A percentile compares a stretch with the other conserved stretches of the same genome.
phyloP scores from a whole-genome alignment of 1,284 basidiomycete species.

The Rhodotorula sp. region DNA sequence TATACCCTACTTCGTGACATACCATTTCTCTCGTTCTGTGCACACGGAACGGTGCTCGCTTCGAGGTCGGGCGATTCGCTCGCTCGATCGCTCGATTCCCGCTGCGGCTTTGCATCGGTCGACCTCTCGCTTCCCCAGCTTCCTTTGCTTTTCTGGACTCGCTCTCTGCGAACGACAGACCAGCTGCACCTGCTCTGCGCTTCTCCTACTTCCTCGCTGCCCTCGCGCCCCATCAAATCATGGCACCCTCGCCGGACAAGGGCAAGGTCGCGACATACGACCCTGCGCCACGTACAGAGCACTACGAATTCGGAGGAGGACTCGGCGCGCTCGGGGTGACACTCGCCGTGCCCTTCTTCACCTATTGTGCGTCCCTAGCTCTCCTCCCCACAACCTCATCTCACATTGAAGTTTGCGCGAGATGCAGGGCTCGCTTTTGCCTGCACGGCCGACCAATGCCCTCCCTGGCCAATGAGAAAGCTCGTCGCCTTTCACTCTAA shows the following conservation, averaged over 20 bases:
- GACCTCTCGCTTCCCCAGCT: not conserved
- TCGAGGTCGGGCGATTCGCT: not conserved
- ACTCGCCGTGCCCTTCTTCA: slow-evolving; percentile 50
- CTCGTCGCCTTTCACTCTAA: slow-evolving; percentile 33
- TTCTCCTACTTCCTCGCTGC: not conserved
- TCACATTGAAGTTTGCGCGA: not conserved
- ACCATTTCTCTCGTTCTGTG: not conserved
- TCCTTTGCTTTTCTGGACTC: not conserved
- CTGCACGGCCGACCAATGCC: slow-evolving; percentile 39
- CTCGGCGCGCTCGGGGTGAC: slow-evolving; percentile 50
- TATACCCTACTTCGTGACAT: not conserved
- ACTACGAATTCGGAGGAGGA: slow-evolving; percentile 47
- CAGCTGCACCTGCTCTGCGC: not conserved
- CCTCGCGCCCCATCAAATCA: slow-evolving; percentile 3
- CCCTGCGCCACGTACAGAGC: slow-evolving; percentile 28
- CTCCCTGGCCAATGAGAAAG: slow-evolving; percentile 38
- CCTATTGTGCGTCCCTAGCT: slow-evolving; percentile 45
- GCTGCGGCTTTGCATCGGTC: not conserved
- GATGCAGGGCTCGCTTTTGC: slow-evolving; percentile 39
- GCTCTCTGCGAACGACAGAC: not conserved
- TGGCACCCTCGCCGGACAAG: slow-evolving; percentile 2
- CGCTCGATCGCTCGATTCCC: not conserved
- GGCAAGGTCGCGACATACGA: slow-evolving; percentile 22
- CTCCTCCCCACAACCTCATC: not conserved
- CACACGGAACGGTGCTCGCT: no score